Percentiles rank a stretch among this genome's conserved stretches.
phyloP scores from a whole-genome alignment of 1,139 yeast species.

The Candida neerlandica region DNA sequence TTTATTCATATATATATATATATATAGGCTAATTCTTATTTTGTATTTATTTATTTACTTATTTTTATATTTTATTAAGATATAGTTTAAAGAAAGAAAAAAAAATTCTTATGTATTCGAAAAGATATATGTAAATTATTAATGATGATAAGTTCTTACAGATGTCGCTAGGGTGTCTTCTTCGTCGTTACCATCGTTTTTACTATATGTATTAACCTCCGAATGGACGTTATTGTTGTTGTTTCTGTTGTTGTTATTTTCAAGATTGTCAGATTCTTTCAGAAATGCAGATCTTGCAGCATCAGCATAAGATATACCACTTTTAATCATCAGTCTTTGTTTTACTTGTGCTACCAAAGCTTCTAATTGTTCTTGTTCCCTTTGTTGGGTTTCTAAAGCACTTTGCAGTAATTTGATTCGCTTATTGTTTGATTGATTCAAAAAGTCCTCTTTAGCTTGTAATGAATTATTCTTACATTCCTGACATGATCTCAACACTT shows the following conservation, averaged over 20 bases:
- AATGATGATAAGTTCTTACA: not conserved
- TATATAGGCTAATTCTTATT: not conserved
- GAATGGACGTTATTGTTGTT: slow-evolving; percentile 7
- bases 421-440: slow-evolving; percentile 3
- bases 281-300: slow-evolving; percentile 45
- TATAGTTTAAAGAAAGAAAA: too few species aligned
- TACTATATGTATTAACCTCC: slow-evolving; percentile 10
- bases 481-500: slow-evolving; percentile 74
- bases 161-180: not conserved
- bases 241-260: too few species aligned
- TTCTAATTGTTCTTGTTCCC: slow-evolving; percentile 8
- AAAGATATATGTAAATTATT: not conserved
- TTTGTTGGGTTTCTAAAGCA: not conserved
- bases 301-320: slow-evolving; percentile 32
- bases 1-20: too few species aligned
- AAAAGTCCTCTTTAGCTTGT: slow-evolving; percentile 5
- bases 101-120: too few species aligned
- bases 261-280: slow-evolving; percentile 11
- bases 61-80: not conserved
- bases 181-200: not conserved
- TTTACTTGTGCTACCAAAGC: slow-evolving; percentile 12
- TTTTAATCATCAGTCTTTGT: slow-evolving; percentile 4
- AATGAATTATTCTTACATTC: slow-evolving; percentile 57
- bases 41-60: not conserved
- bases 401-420: not conserved